Percentiles rank a stretch among this genome's conserved stretches.
phyloP scores from a whole-genome alignment of 257 asterid species.

The Ehretia macrophylla region DNA sequence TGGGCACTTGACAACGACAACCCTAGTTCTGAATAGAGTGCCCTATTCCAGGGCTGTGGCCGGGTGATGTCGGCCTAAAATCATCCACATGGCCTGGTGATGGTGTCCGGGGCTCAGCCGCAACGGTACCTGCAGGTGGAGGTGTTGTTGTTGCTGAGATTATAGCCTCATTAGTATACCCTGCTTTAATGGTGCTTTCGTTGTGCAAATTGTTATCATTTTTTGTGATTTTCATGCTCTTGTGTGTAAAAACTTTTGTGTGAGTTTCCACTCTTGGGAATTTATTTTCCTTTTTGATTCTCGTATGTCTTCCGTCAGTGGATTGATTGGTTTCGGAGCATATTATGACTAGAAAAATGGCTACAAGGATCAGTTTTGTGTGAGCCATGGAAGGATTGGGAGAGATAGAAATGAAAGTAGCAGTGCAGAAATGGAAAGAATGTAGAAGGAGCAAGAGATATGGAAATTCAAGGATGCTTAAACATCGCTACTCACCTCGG shows the following conservation, averaged over 20 bases:
- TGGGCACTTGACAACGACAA: conserved; percentile 2
- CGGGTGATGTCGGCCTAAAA: conserved; percentile 60
- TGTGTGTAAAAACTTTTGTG: neutral
- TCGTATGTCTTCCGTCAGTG: conserved; percentile 37
- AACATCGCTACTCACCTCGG: conserved; percentile 8
- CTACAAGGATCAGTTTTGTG: conserved; percentile 21
- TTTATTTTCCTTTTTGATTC: conserved; percentile 12
- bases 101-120: conserved; percentile 31
- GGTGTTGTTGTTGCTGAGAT: conserved; percentile 17
- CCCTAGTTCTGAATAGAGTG: conserved; percentile 26
- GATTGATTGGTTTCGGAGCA: conserved; percentile 24
- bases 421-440: no score
- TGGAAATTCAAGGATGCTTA: conserved; percentile 19
- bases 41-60: conserved; percentile 66
- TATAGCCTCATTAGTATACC: conserved; percentile 11
- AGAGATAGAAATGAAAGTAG: neutral
- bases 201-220: neutral
- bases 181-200: conserved; percentile 3
- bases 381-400: conserved; percentile 30
- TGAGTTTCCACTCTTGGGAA: neutral
- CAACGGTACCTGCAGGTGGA: conserved; percentile 15
- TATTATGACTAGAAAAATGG: conserved; percentile 33
- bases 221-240: neutral
- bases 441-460: neutral
- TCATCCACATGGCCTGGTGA: conserved; percentile 43